Conservation (phyloP, 306 rosid genomes). For the Calophaca sinica region DNA sequence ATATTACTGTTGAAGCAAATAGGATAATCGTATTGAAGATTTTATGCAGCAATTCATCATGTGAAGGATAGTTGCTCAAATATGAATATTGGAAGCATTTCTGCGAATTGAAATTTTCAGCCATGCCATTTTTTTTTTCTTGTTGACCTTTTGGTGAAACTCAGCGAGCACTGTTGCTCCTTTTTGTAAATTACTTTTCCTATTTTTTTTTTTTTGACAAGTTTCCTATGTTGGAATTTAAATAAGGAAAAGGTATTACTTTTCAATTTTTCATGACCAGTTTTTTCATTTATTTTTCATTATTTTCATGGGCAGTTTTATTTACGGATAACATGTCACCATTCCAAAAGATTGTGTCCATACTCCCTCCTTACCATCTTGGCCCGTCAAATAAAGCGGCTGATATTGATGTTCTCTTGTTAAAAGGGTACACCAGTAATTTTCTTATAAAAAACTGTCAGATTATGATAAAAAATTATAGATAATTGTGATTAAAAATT, state of each 20-base stretch:
- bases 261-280: neutral
- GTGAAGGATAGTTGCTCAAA: conserved; percentile 39
- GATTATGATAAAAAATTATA: too few relatives aligned
- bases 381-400: too few relatives aligned
- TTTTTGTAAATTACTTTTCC: conserved; percentile 29
- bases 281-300: neutral
- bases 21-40: conserved; percentile 40
- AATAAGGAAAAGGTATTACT: conserved; percentile 19
- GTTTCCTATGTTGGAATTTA: conserved; percentile 16
- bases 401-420: too few relatives aligned
- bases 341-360: neutral
- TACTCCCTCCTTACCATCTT: too few relatives aligned
- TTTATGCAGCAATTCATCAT: conserved; percentile 33
- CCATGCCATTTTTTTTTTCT: conserved; percentile 31
- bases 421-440: too few relatives aligned
- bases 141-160: conserved; percentile 14
- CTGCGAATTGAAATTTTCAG: conserved; percentile 30
- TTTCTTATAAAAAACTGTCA: too few relatives aligned
- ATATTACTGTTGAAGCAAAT: conserved; percentile 47
- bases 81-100: conserved; percentile 44
- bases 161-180: conserved; percentile 33
- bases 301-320: conserved; percentile 6
- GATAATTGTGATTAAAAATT: too few relatives aligned
- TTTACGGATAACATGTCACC: neutral
- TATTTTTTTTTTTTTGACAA: too few relatives aligned